A percentile compares a stretch with the other conserved stretches of the same genome.
These are phyloP conservation scores for Lachancea lanzarotensis DNA, from an alignment of 805 yeast species.

Conservation along the genomic window DNA sequence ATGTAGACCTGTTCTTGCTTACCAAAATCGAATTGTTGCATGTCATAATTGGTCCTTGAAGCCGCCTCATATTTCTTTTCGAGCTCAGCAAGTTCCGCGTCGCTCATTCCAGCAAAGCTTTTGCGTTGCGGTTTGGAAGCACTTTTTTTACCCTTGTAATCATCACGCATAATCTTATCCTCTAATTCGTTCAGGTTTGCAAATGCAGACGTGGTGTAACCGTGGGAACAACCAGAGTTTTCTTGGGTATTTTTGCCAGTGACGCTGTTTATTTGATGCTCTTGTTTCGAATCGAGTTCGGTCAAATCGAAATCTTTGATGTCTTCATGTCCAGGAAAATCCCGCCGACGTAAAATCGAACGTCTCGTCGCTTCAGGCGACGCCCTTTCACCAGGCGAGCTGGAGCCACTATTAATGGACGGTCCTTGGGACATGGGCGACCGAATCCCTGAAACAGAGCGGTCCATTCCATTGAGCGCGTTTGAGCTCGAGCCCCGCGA, in stretches of 20 bases:
- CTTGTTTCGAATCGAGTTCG: constrained; percentile 16
- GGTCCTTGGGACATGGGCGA: not conserved
- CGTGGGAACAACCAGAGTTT: constrained; percentile 28
- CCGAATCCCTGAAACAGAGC: not conserved
- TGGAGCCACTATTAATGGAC: not conserved
- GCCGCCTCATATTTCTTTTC: constrained; percentile 25
- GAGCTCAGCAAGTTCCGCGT: constrained; percentile 26
- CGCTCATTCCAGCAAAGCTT: constrained; percentile 31
- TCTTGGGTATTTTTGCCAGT: constrained; percentile 27
- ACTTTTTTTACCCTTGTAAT: not conserved
- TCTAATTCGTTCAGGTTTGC: constrained; percentile 32
- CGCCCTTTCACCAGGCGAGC: not conserved
- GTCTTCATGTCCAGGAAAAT: not conserved
- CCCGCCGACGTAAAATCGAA: not conserved
- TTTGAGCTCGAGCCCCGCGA: constrained; percentile 7
- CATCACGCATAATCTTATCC: constrained; percentile 19
- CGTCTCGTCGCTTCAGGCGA: not conserved
- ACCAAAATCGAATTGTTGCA: constrained; percentile 29
- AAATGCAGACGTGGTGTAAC: constrained; percentile 29
- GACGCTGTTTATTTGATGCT: constrained; percentile 15
- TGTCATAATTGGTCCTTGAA: constrained; percentile 19
- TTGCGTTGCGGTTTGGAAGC: constrained; percentile 13
- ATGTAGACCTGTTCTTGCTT: constrained; percentile 22
- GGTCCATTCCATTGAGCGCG: not conserved
- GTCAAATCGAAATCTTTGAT: constrained; percentile 23